phyloP scores from a whole-genome alignment of 805 yeast species.

The Kazachstania bromeliacearum region DNA sequence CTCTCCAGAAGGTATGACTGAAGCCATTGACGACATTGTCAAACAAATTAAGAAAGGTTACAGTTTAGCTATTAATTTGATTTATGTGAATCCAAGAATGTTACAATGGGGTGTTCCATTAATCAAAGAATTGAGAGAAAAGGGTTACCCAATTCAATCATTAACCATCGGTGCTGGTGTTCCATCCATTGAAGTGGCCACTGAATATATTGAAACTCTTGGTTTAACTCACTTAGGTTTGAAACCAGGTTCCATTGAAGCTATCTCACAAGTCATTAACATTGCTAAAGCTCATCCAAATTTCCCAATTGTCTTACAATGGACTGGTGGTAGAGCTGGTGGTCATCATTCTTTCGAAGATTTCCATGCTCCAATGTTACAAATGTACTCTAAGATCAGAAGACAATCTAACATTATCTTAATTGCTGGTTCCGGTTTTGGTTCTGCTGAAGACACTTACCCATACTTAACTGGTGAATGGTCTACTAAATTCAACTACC shows the following conservation, averaged over 20 bases:
- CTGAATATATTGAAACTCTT: constrained; percentile 87
- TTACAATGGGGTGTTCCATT: constrained; percentile 98
- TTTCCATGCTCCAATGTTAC: constrained; percentile 94
- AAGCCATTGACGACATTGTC: constrained; percentile 69
- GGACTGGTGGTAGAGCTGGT: constrained; percentile 99
- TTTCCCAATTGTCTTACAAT: constrained; percentile 95
- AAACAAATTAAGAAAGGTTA: constrained; percentile 67
- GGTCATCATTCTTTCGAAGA: constrained; percentile 99
- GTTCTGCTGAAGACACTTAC: constrained; percentile 92
- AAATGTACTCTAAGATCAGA: constrained; percentile 92
- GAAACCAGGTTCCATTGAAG: constrained; percentile 96
- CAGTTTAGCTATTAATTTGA: constrained; percentile 84
- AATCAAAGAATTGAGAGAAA: constrained; percentile 76
- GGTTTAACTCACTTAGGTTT: constrained; percentile 91
- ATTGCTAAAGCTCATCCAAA: constrained; percentile 93
- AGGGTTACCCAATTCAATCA: constrained; percentile 93
- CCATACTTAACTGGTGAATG: constrained; percentile 97
- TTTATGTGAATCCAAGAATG: constrained; percentile 95
- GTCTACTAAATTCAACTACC: constrained; percentile 80
- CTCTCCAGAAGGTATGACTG: constrained; percentile 55
- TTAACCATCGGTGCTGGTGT: constrained; percentile 99
- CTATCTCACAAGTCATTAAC: constrained; percentile 73
- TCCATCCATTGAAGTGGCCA: constrained; percentile 93
- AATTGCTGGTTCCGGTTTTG: constrained; percentile 97
- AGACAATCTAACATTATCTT: constrained; percentile 80